Base-by-base conservation (phyloP, 2,329 filamentous ascomycete genomes). In the Epichloe baconii region DNA sequence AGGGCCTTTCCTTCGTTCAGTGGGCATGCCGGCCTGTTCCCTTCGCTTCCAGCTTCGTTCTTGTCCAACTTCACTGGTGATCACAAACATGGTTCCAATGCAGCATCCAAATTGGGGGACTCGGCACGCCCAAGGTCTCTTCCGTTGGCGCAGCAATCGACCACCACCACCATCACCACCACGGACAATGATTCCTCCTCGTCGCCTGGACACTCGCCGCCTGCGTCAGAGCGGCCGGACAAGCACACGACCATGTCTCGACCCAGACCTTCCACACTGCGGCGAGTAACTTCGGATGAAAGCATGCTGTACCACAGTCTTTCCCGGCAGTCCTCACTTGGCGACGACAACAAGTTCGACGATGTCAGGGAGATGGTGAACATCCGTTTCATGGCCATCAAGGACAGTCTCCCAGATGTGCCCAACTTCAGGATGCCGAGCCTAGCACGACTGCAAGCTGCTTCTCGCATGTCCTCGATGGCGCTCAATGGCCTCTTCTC, bases 331-430 rank as follows among this genome's bases (percentile, higher is more conserved):
- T 93, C 89, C 0, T 94, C 88, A 0, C 75, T 94, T 0, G 90
- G 90, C 2, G 88, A 96, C 62, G 87, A 91, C 59, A 80, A 80
- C 40, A 78, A 83, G 44, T 97, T 93, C 65, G 79, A 85, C 47
- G 75, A 93, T 65, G 81, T 95, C 12, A 80, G 83, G 43, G 85
- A 88, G 54, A 87, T 93, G 71, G 85, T 91, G 57, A 97, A 96
- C 61, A 88, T 86, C 58, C 79, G 91, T 42, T 76, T 93, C 62
- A 95, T 95, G 69, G 91, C 91, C 4, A 86, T 97, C 64, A 86
- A 83, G 62, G 90, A 96, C 64, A 94, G 85, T 62, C 80, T 87
- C 55, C 83, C 88, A 62, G 89, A 95, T 59, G 71, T 77, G 41
- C 86, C 89, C 2, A 87, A 82, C 50, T 85, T 90, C 67, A 87